phyloP scores from a whole-genome alignment of 805 yeast species.

The Kluyveromyces wickerhamii region DNA sequence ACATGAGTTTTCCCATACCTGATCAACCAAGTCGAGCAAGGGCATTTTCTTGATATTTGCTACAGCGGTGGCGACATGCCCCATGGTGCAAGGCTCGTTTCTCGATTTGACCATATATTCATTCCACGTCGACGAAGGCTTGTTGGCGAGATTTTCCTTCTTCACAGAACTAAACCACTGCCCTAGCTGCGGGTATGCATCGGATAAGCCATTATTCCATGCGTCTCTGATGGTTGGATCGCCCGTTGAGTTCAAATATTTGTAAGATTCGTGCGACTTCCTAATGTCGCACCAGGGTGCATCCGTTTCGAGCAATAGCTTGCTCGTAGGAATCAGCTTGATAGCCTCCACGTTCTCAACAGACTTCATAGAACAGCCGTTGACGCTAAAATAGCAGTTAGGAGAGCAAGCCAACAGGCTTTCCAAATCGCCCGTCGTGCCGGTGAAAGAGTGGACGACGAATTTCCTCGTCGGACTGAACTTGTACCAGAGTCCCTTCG shows the following conservation, averaged over 20 bases:
- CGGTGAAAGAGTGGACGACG: conserved; percentile 96
- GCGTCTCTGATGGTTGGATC: conserved; percentile 50
- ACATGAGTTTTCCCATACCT: conserved; percentile 46
- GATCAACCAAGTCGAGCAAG: conserved; percentile 37
- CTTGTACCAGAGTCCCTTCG: conserved; percentile 19
- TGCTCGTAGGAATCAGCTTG: conserved; percentile 56
- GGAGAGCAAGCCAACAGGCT: conserved; percentile 39
- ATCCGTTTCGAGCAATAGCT: conserved; percentile 82
- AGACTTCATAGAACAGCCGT: conserved; percentile 87
- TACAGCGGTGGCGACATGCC: conserved; percentile 66
- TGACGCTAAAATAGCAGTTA: conserved; percentile 59
- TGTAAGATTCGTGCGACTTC: conserved; percentile 68
- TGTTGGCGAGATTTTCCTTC: conserved; percentile 28
- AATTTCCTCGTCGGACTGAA: conserved; percentile 41
- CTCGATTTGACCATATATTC: conserved; percentile 60
- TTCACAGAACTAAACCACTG: conserved; percentile 24
- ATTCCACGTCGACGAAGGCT: conserved; percentile 20
- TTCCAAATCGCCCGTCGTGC: conserved; percentile 55
- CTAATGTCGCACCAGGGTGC: conserved; percentile 98
- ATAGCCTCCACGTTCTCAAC: conserved; percentile 66
- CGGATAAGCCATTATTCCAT: conserved; percentile 58
- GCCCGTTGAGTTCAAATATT: conserved; percentile 37
- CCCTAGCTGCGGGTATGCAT: conserved; percentile 37
- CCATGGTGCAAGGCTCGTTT: conserved; percentile 87
- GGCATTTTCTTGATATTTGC: conserved; percentile 40